Evolutionary conservation across 306 rosid species (phyloP), one percentile per base, ranked within the genome.

Genomic region (Cucurbita ficifolia): DNA sequence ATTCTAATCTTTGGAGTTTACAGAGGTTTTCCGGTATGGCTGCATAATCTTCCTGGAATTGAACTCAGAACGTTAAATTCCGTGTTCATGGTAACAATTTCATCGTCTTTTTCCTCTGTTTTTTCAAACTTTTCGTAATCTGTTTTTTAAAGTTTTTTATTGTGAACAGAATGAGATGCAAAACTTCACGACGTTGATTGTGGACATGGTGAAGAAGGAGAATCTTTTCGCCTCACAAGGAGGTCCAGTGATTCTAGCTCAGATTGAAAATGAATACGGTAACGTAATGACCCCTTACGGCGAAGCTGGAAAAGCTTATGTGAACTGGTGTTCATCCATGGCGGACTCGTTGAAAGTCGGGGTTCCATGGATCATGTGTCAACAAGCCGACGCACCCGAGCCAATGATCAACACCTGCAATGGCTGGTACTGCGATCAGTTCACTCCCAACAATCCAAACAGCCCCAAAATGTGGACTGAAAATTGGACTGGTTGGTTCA

Each of bases 321-420:
- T 87, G 2, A 51, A 83, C 49, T 87, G 92, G 89, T 83, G 86
- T 8, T 84, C 92, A 0, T 68, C 53, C 10, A 80, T 88, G 82
- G 92, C 89, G 0, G 82, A 85, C 0, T 80, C 92, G 0, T 76
- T 72, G 0, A 2, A 85, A 19, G 19, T 83, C 17, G 89, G 88
- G 4, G 85, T 87, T 53, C 92, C 92, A 51, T 87, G 92, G 92
- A 82, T 85, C 22, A 87, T 87, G 91, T 87, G 89, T 58, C 89
- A 87, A 8, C 75, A 87, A 17, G 2, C 1, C 0, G 83, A 85
- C 50, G 89, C 92, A 24, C 89, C 92, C 5, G 63, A 79, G 13
- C 83, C 92, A 9, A 87, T 82, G 89, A 83, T 88, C 39, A 84
- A 83, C 42, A 83, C 91, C 40, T 87, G 88, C 76, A 87, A 87